Evolutionary conservation across 2,329 filamentous ascomycete species (phyloP).

Genomic region (Microcyclospora tardicrescens): DNA sequence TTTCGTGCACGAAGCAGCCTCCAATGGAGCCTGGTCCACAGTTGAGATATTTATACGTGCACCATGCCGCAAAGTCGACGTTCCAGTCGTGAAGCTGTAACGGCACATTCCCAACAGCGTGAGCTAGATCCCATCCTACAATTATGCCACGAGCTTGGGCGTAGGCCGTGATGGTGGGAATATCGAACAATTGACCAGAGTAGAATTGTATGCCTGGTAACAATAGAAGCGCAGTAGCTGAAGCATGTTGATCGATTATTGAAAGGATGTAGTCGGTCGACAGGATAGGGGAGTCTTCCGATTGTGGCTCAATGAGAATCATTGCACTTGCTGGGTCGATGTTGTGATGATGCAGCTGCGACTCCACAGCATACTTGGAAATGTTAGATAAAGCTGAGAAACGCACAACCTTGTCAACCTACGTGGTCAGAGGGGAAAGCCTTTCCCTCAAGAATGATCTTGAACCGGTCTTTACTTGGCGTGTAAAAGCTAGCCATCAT

Average conservation of each 20-base stretch:
- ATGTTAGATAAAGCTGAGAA: not conserved
- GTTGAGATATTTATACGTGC: slow-evolving; percentile 90
- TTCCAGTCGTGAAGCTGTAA: slow-evolving; percentile 74
- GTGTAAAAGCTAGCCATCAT: slow-evolving; percentile 75
- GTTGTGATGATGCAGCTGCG: slow-evolving; percentile 61
- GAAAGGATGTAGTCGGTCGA: slow-evolving; percentile 58
- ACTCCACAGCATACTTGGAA: slow-evolving; percentile 63
- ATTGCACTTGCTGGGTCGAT: slow-evolving; percentile 55
- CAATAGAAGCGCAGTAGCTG: slow-evolving; percentile 60
- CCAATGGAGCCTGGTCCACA: slow-evolving; percentile 71
- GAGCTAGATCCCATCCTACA: slow-evolving; percentile 80
- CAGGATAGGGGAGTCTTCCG: slow-evolving; percentile 41
- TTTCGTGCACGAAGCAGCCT: slow-evolving; percentile 67
- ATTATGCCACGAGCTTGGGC: slow-evolving; percentile 58
- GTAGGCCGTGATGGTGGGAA: slow-evolving; percentile 62
- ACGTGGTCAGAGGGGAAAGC: slow-evolving; percentile 80
- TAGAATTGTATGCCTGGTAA: slow-evolving; percentile 87
- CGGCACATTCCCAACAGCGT: slow-evolving; percentile 73
- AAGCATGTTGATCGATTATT: slow-evolving; percentile 61
- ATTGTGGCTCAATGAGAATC: slow-evolving; percentile 56
- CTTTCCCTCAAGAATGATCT: slow-evolving; percentile 80
- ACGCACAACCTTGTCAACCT: slow-evolving; percentile 19
- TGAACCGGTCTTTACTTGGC: slow-evolving; percentile 52
- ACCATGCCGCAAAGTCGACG: slow-evolving; percentile 87
- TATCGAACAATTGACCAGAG: slow-evolving; percentile 79